Conservation (phyloP, 257 asterid genomes). For the Handroanthus guayacan region DNA sequence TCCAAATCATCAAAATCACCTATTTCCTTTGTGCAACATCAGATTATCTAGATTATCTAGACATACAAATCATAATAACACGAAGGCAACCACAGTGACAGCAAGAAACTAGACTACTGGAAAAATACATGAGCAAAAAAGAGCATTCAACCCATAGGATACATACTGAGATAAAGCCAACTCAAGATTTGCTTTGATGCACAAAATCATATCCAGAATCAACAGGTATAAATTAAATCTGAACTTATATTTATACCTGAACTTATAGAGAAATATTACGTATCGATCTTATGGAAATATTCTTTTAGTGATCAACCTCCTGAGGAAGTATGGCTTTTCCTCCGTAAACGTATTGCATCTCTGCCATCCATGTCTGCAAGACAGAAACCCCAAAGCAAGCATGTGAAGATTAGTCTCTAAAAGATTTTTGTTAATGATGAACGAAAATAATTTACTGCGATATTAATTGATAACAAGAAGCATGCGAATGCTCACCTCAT, state of each 20-base stretch:
- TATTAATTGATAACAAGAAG: background rate
- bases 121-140: background rate
- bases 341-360: conserved; percentile 78
- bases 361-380: conserved; percentile 87
- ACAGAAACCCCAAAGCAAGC: background rate
- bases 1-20: too few species aligned
- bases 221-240: background rate
- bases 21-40: too few species aligned
- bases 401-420: background rate
- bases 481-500: conserved; percentile 59
- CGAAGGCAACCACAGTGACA: background rate
- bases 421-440: conserved; percentile 4
- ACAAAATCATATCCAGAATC: background rate
- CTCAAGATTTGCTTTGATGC: background rate
- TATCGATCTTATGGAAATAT: background rate
- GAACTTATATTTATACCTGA: background rate
- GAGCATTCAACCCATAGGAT: background rate
- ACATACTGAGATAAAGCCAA: background rate
- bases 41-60: too few species aligned
- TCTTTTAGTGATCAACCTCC: conserved; percentile 64
- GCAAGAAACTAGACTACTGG: background rate
- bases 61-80: background rate
- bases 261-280: background rate
- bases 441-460: background rate
- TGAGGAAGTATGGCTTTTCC: conserved; percentile 70